Base-by-base conservation (phyloP, 345 rosid genomes). In the Gossypium rotundifolium region DNA sequence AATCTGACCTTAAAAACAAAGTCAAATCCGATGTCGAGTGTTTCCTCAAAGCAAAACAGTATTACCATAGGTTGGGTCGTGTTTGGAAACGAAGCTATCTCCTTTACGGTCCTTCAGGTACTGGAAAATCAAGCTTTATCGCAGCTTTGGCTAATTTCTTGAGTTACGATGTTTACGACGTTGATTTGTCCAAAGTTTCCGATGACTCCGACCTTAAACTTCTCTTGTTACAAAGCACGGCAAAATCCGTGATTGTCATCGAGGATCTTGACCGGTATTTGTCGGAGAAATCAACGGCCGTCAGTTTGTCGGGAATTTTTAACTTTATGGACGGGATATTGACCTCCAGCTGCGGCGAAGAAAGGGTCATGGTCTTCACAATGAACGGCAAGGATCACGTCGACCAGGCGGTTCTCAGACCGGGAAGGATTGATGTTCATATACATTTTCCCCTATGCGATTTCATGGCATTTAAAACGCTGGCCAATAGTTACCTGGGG, bases 381-480 rank as follows among this genome's bases (percentile, higher is more conserved):
- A 84, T 85, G 93, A 87, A 80, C 13, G 75, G 82, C 0, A 91
- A 91, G 49, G 93, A 89, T 25, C 75, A 68, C 7, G 75, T 87
- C 0, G 97, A 90, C 77, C 91, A 88, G 75, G 84, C 87, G 33
- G 20, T 91, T 2, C 84, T 89, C 2, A 57, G 97, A 27, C 97
- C 97, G 42, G 97, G 97, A 65, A 88, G 97, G 66, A 86, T 91
- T 12, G 97, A 91, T 76, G 98, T 95, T 66, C 97, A 91, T 27
- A 86, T 95, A 6, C 84, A 90, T 71, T 95, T 95, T 23, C 97
- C 98, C 1, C 45, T 91, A 5, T 95, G 98, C 53, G 96, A 95
- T 79, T 91, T 95, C 78, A 74, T 90, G 11, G 85, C 92, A 27
- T 91, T 95, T 80, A 95, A 90, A 73, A 88, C 89, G 49, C 54